Evolutionary conservation across 2,329 filamentous ascomycete species (phyloP), one percentile per base, ranked within the genome.

Genomic region (Amylocarpus encephaloides): DNA sequence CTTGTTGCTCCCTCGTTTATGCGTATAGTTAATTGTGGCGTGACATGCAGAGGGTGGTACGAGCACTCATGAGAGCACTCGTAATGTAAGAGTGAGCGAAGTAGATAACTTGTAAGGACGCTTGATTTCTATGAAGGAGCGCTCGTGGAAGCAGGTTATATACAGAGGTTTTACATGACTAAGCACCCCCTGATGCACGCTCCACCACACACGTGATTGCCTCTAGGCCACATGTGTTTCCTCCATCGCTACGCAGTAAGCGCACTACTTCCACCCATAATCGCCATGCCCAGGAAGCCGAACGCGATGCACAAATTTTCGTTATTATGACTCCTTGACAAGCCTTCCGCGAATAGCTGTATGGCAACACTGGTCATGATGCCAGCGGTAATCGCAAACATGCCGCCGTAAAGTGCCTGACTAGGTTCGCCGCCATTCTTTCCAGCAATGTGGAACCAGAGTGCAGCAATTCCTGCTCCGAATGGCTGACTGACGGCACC

Each of bases 291-390:
- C 19, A 86, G 63, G 70, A 94, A 93, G 6, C 83, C 88, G 72
- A 88, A 91, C 19, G 80, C 74, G 62, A 90, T 88, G 68, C 86
- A 91, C 62, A 93, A 64, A 53, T 83, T 82, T 54, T 84, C 77
- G 63, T 84, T 84, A 70, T 94, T 89, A 58, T 88, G 91, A 64
- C 96, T 70, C 51, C 85, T 86, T 64, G 95, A 67, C 58, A 85
- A 86, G 72, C 22, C 22, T 26, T 98, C 91, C 3, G 86, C 84
- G 63, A 96, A 92, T 6, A 98, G 73, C 69, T 94, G 88, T 64
- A 98, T 70, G 2, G 86, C 90, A 29, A 98, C 93, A 61, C 86
- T 93, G 26, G 89, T 85, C 93, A 98, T 97, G 61, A 98, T 94
- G 1, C 93, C 93, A 1, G 90, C 83, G 0, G 92, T 97, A 9